phyloP scores from a whole-genome alignment of 768 basidiomycete species.

The Coprinellus micaceus region DNA sequence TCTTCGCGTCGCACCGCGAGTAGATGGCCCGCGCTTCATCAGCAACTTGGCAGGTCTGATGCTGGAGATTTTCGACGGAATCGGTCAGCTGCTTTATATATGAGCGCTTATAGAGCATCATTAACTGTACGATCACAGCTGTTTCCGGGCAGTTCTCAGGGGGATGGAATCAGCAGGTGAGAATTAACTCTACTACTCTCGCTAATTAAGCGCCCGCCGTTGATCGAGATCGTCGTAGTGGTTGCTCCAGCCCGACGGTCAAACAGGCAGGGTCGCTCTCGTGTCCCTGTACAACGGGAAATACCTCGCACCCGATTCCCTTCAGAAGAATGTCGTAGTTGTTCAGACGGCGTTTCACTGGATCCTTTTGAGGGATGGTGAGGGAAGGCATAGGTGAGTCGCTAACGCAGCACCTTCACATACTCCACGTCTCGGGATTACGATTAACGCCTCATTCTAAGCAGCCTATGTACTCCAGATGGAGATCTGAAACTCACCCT shows the following conservation, averaged over 20 bases:
- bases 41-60: neutral
- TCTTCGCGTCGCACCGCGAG: too few relatives aligned
- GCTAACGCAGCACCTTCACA: too few relatives aligned
- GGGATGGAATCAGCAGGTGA: neutral
- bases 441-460: too few relatives aligned
- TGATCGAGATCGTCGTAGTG: neutral
- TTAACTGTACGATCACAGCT: neutral
- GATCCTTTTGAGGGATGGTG: neutral
- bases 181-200: neutral
- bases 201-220: neutral
- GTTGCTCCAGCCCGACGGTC: too few relatives aligned
- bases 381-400: too few relatives aligned
- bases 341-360: neutral
- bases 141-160: neutral
- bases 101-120: neutral
- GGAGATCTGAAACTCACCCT: too few relatives aligned
- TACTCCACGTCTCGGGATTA: too few relatives aligned
- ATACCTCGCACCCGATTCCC: neutral
- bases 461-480: too few relatives aligned
- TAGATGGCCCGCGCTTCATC: neutral
- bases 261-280: neutral
- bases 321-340: neutral
- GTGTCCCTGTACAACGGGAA: neutral
- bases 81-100: neutral
- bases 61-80: neutral